Base-by-base conservation (phyloP, 345 rosid genomes). In the Gossypium rotundifolium region DNA sequence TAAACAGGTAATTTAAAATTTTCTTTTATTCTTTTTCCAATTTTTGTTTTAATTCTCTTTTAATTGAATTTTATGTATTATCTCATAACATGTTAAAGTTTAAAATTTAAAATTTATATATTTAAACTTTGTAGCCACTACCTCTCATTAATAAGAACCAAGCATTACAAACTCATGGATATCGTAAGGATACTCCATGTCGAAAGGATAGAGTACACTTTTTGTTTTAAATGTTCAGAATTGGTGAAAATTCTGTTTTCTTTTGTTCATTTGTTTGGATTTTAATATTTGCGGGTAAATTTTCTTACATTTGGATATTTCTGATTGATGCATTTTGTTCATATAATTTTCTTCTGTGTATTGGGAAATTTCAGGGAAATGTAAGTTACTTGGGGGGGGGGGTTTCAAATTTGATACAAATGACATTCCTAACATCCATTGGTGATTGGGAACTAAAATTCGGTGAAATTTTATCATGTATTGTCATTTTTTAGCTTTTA, bases 1-100 rank as follows among this genome's bases (percentile, higher is more conserved):
- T 48, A 92, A 89, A 80, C 88, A 86, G 93, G 98, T 94, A 44
- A 7, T 7, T 7, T 48, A 25, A 45, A 51, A 17, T 33, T 3
- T 14, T 29, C 17, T 8, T n/a, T 20, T 65, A 6, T 4, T 25
- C 27, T 25, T 60, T 27, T 20, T 25, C 38, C 16, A 25, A 13
- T 25, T 59, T 46, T n/a, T 55, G 27, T 57, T 57, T 22, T 57
- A 9, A 0, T 20, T 16, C 11, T 38, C 18, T 60, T 64, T 4
- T 60, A 6, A 60, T 45, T 48, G 9, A 45, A 29, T 14, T 38
- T 61, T 4, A 17, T 16, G 33, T 27, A 51, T 69, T 10, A 29
- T 70, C 9, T 70, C 73, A 29, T 52, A 46, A 46, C 27, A 53
- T 46, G 57, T 4, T 23, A 3, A 12, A 7, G 9, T 6, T 44